Evolutionary conservation across 2,329 filamentous ascomycete species (phyloP), one percentile per base, ranked within the genome.

Genomic region (Xylariomycetidae sp.): DNA sequence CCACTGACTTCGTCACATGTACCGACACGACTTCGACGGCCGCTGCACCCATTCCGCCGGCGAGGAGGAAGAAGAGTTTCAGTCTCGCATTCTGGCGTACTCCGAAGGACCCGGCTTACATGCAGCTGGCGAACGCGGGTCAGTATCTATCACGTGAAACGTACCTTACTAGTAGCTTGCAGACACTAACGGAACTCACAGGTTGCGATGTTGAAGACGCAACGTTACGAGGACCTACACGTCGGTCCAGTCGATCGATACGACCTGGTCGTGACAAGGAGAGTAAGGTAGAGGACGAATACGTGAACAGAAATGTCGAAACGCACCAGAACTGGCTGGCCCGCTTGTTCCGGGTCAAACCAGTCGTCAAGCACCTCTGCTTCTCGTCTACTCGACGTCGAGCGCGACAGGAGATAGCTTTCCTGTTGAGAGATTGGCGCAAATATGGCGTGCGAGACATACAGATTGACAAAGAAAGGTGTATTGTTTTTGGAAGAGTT

Each of bases 321-420:
- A 72, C 77, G 19, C 81, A 79, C 53, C 80, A 87, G 52, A 94
- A 83, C 47, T 95, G 90, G 89, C 74, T 96, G 33, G 82, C 86
- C 19, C 83, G 86, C 12, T 76, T 96, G 28, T 86, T 96, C 64
- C 79, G 87, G 35, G 82, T 95, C 53, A 95, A 92, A 56, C 90
- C 90, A 2, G 85, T 82, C 1, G 81, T 69, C 12, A 76, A 77
- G 43, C 72, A 85, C 18, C 60, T 95, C 12, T 92, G 87, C 56
- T 80, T 95, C 56, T 72, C 71, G 4, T 70, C 87, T 16, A 76
- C 82, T 5, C 82, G 82, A 47, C 70, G 72, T n/a, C 75, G 79
- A 39, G 83, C 82, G 26, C 78, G 87, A 26, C 82, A 85, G 51
- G 88, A 94, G 51, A 70, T 94, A 14, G 73, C 81, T 16, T 74